These are phyloP conservation scores for Rhinocladiella mackenziei DNA, from an alignment of 2,329 filamentous ascomycete species.

Conservation along the genomic window DNA sequence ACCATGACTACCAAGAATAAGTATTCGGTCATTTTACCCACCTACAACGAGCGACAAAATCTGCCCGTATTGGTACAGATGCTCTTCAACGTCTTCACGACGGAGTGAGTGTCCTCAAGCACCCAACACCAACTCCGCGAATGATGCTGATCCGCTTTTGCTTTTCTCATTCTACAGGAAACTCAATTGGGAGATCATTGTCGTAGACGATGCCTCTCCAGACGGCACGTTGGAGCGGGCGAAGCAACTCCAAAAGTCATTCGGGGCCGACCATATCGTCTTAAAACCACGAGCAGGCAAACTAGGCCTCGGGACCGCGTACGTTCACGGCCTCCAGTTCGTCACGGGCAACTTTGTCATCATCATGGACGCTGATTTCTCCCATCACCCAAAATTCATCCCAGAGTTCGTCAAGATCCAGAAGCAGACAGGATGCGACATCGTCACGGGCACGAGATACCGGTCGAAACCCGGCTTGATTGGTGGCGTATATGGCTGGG, in stretches of 20 bases:
- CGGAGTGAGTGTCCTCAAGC: slow-evolving; percentile 60
- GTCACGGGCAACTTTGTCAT: slow-evolving; percentile 91
- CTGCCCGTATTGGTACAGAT: slow-evolving; percentile 94
- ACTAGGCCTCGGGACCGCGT: slow-evolving; percentile 92
- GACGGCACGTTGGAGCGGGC: slow-evolving; percentile 92
- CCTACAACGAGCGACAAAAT: slow-evolving; percentile 97
- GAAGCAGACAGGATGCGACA: slow-evolving; percentile 76
- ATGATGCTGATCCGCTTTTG: slow-evolving; percentile 1
- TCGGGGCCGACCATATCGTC: slow-evolving; percentile 68
- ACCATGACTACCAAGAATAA: slow-evolving; percentile 56
- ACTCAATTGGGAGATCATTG: slow-evolving; percentile 94
- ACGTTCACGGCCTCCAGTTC: slow-evolving; percentile 90
- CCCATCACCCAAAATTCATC: slow-evolving; percentile 98
- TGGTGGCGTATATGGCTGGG: slow-evolving; percentile 93
- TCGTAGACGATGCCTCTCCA: slow-evolving; percentile 96
- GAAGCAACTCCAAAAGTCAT: slow-evolving; percentile 82
- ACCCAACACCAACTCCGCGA: not conserved
- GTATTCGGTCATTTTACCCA: slow-evolving; percentile 96
- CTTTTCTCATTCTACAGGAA: slow-evolving; percentile 54
- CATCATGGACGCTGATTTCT: slow-evolving; percentile 99
- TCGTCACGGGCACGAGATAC: slow-evolving; percentile 94
- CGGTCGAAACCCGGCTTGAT: slow-evolving; percentile 58
- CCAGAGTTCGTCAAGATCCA: slow-evolving; percentile 85
- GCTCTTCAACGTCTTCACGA: slow-evolving; percentile 84
- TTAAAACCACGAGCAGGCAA: slow-evolving; percentile 90